Conservation (phyloP, 1,139 yeast genomes). For the Geotrichum bryndzae region DNA sequence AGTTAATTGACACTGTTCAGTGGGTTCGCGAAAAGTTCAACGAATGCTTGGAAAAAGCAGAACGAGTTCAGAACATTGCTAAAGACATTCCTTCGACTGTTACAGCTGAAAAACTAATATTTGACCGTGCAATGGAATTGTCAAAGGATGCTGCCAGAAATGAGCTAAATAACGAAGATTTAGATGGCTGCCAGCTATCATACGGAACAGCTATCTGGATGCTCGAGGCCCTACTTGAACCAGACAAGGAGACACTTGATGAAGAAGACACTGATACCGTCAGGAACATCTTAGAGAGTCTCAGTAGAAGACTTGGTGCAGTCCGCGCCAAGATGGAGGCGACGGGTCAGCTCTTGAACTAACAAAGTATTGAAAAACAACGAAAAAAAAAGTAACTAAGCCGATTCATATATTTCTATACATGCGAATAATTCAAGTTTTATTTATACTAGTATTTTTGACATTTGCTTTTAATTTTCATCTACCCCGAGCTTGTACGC, state of each 20-base stretch:
- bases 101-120: constrained; percentile 76
- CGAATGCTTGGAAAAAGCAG: constrained; percentile 84
- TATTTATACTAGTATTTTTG: background rate
- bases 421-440: background rate
- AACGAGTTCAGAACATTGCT: constrained; percentile 47
- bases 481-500: constrained; percentile 47
- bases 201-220: constrained; percentile 94
- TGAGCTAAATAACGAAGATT: constrained; percentile 72
- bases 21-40: constrained; percentile 89
- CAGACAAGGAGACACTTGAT: constrained; percentile 43
- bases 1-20: constrained; percentile 77
- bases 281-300: constrained; percentile 47
- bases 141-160: constrained; percentile 85
- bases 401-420: background rate
- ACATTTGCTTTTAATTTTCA: background rate
- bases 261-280: constrained; percentile 68
- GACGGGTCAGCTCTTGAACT: constrained; percentile 7
- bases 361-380: background rate
- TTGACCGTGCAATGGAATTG: constrained; percentile 89
- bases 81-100: constrained; percentile 25
- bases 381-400: background rate
- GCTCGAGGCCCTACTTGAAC: constrained; percentile 75
- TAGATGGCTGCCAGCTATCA: constrained; percentile 75
- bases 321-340: constrained; percentile 26
- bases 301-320: constrained; percentile 30